These are phyloP conservation scores for Xanthoparmelia taractica DNA, from an alignment of 495 filamentous ascomycete genomes.

Conservation along the genomic window DNA sequence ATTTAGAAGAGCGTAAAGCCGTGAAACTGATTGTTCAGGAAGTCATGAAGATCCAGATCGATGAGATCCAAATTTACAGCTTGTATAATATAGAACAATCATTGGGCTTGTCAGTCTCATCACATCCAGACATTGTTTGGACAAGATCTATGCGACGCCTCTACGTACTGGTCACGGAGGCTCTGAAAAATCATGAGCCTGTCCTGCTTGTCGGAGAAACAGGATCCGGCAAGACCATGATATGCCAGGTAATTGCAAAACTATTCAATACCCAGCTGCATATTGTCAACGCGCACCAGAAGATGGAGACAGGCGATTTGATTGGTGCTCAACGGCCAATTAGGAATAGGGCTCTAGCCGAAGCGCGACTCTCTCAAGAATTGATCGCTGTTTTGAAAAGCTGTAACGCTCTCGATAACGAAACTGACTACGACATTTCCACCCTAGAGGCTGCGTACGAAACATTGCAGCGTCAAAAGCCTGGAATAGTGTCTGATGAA, in stretches of 20 bases:
- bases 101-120: slow-evolving; percentile 34
- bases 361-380: slow-evolving; percentile 57
- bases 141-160: slow-evolving; percentile 88
- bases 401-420: not conserved
- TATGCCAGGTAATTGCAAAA: slow-evolving; percentile 86
- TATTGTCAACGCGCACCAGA: slow-evolving; percentile 95
- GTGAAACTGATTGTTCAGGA: slow-evolving; percentile 86
- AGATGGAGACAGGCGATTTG: slow-evolving; percentile 91
- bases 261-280: slow-evolving; percentile 64
- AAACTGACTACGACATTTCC: slow-evolving; percentile 26
- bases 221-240: slow-evolving; percentile 93
- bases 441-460: slow-evolving; percentile 46
- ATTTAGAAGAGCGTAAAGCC: slow-evolving; percentile 70
- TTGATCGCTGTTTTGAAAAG: slow-evolving; percentile 42
- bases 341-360: slow-evolving; percentile 66
- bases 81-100: slow-evolving; percentile 30
- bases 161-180: slow-evolving; percentile 75
- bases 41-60: slow-evolving; percentile 81
- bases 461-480: slow-evolving; percentile 30
- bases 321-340: slow-evolving; percentile 93
- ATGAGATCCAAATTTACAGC: slow-evolving; percentile 65
- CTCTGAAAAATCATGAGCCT: slow-evolving; percentile 85
- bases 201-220: slow-evolving; percentile 93
- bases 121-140: slow-evolving; percentile 64
- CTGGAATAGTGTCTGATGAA: slow-evolving; percentile 39